Conservation (phyloP, 202 grass and related monocot genomes). For the Hordeum pubiflorum region DNA sequence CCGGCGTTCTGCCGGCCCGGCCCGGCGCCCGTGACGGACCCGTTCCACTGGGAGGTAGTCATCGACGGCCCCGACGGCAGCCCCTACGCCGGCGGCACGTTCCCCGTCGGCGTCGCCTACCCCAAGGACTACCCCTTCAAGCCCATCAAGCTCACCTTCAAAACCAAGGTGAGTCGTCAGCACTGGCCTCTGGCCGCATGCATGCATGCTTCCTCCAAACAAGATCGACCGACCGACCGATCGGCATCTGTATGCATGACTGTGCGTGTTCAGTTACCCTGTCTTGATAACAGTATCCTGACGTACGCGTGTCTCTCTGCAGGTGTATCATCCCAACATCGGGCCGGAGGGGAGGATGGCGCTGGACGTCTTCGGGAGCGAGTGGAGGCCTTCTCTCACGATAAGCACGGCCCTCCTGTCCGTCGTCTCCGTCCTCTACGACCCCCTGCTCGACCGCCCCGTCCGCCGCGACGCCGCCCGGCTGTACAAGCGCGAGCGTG, state of each 20-base stretch:
- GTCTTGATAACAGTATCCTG: too few species aligned
- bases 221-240: too few species aligned
- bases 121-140: neutral
- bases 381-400: neutral
- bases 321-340: conserved; percentile 1
- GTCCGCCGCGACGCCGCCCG: neutral
- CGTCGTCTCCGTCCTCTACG: neutral
- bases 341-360: neutral
- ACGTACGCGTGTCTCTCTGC: neutral
- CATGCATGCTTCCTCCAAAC: too few species aligned
- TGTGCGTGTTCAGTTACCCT: too few species aligned
- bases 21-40: neutral
- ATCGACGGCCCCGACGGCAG: conserved; percentile 25
- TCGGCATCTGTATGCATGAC: too few species aligned
- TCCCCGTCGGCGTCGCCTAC: conserved; percentile 1
- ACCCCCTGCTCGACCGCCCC: neutral
- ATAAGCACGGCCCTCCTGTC: neutral
- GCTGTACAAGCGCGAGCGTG: neutral
- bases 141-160: conserved; percentile 28
- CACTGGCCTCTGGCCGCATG: neutral
- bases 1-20: neutral
- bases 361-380: neutral
- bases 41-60: conserved; percentile 21
- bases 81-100: conserved; percentile 26
- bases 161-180: neutral